Evolutionary conservation across 139 green algal genomes (phyloP).

Genomic region (Volvox reticuliferus): DNA sequence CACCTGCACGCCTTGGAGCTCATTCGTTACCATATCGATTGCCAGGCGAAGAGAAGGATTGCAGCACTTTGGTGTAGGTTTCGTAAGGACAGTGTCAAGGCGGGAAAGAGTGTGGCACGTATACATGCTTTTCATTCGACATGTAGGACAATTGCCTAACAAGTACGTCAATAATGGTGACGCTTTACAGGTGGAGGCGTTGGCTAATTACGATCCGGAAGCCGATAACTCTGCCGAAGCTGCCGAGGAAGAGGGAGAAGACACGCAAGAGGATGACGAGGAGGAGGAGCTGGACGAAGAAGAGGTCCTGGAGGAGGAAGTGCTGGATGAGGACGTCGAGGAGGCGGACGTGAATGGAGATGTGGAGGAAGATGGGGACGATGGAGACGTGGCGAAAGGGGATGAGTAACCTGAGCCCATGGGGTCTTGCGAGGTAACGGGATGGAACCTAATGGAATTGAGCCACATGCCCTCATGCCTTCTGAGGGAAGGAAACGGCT

Average conservation of each 20-base stretch:
- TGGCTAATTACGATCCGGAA: conserved; percentile 15
- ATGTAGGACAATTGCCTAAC: background rate
- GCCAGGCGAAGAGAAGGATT: too few species aligned
- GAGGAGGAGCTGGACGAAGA: background rate
- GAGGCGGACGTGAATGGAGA: background rate
- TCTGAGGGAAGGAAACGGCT: too few species aligned
- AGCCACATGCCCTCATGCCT: too few species aligned
- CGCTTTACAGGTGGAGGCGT: conserved; percentile 10
- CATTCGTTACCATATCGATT: too few species aligned
- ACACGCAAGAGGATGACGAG: background rate
- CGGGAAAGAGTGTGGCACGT: too few species aligned
- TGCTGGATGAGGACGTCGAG: background rate
- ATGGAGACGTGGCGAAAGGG: background rate
- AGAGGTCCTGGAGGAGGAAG: background rate
- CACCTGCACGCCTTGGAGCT: too few species aligned
- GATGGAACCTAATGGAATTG: too few species aligned
- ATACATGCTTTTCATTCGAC: too few species aligned
- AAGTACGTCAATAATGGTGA: background rate
- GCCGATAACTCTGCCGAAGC: background rate
- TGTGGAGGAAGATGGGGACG: background rate
- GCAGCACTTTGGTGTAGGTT: too few species aligned
- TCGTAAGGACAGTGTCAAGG: too few species aligned
- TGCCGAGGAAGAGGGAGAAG: background rate
- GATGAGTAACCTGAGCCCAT: background rate
- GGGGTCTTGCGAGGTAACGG: too few species aligned